Evolutionary conservation across 331 rosid genomes (phyloP), one percentile per base, ranked within the genome.

Genomic region (Telfairia occidentalis): DNA sequence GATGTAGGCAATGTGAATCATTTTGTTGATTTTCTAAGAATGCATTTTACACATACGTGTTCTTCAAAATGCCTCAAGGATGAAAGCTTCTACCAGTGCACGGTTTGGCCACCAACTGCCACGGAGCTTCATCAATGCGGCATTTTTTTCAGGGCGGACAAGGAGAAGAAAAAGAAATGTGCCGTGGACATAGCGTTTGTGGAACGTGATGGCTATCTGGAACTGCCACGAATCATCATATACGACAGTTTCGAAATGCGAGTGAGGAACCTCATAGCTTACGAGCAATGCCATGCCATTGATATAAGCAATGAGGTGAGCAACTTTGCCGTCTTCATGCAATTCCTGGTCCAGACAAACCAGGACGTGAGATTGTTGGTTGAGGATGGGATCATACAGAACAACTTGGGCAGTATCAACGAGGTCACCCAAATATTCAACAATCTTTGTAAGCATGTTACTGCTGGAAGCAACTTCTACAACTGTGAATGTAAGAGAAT

Each of bases 321-420:
- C 3, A 63, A 78, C 19, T 76, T 57, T 15, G 57, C 43, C 3
- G 13, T 53, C 48, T 19, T 69, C 18, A 16, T 81, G 26, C 55
- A 35, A 29, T 12, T 18, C 24, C 52, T 85, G 11, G 45, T 85
- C 19, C 52, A 46, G n/a, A 46, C 52, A 16, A 30, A 73, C 38
- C 74, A 12, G 13, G 86, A 85, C 28, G 81, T 81, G 65, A 76
- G 74, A 26, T 76, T 83, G 49, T 72, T 85, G n/a, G 49, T 58
- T 0, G 1, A 76, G 23, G 1, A 13, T 1, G 78, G 70, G 24
- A 73, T 83, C 43, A 4, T 81, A 3, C 67, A 78, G 29, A 78
- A 77, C 48, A 2, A 1, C 4, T 10, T 82, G 2, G 76, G 42
- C 1, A 59, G 40, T 6, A 13, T 10, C 2, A 5, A 59, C 2